phyloP scores from a whole-genome alignment of 257 asterid genomes.

The Verbascum thapsus region DNA sequence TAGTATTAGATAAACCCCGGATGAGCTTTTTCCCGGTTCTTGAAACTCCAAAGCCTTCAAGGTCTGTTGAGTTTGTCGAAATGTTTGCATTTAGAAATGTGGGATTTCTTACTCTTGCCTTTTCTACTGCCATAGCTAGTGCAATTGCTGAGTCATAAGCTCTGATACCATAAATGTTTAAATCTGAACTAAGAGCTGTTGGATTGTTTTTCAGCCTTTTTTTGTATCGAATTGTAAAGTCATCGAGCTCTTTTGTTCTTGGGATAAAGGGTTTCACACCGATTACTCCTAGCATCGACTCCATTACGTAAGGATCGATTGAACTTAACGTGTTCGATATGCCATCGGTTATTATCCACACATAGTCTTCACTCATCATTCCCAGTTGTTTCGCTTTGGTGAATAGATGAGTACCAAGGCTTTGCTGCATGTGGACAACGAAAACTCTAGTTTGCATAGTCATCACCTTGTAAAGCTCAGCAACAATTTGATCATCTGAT shows the following conservation, averaged over 20 bases:
- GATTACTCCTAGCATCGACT: slow-evolving; percentile 42
- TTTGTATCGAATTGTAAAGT: slow-evolving; percentile 35
- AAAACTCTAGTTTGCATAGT: slow-evolving; percentile 50
- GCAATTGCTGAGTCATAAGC: slow-evolving; percentile 41
- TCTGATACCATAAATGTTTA: slow-evolving; percentile 37
- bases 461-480: slow-evolving; percentile 46
- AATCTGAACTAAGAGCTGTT: slow-evolving; percentile 3
- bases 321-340: slow-evolving; percentile 28
- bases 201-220: background rate
- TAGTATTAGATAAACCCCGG: slow-evolving; percentile 28
- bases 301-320: slow-evolving; percentile 27
- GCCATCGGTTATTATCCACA: slow-evolving; percentile 43
- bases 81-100: background rate
- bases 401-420: slow-evolving; percentile 34
- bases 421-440: slow-evolving; percentile 32
- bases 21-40: slow-evolving; percentile 33
- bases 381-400: slow-evolving; percentile 33
- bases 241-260: slow-evolving; percentile 25
- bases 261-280: slow-evolving; percentile 37
- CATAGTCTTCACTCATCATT: slow-evolving; percentile 42
- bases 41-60: slow-evolving; percentile 48
- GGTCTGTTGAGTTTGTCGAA: slow-evolving; percentile 36
- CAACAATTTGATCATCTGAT: slow-evolving; percentile 36
- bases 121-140: slow-evolving; percentile 42
- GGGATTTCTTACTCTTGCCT: slow-evolving; percentile 11